Conservation (phyloP, 352 stramenopile species). For the Pythium coloratum region DNA sequence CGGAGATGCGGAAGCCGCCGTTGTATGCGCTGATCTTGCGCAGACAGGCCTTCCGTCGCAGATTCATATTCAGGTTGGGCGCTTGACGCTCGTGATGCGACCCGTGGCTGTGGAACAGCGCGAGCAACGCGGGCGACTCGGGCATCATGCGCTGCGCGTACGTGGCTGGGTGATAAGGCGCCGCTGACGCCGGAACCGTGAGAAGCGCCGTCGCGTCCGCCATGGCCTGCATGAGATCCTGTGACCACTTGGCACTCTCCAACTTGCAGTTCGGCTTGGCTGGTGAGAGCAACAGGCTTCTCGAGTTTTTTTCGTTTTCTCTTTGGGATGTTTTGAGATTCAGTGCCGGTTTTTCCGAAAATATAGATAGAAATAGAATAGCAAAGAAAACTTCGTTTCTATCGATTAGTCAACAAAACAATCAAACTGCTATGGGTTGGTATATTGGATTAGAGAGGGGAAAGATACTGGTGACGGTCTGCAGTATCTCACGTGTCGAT, state of each 20-base stretch:
- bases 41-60: conserved; percentile 32
- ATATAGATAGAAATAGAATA: conserved; percentile 9
- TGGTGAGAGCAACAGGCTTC: conserved; percentile 8
- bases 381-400: not conserved
- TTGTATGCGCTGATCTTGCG: conserved; percentile 56
- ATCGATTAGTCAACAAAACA: not conserved
- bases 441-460: conserved; percentile 8
- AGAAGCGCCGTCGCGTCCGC: conserved; percentile 13
- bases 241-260: not conserved
- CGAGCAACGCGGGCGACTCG: conserved; percentile 17
- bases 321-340: not conserved
- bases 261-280: not conserved
- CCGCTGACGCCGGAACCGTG: not conserved
- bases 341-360: conserved; percentile 4
- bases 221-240: conserved; percentile 13
- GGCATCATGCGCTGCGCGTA: conserved; percentile 24
- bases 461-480: conserved; percentile 27
- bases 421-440: conserved; percentile 14
- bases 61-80: conserved; percentile 1
- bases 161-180: not conserved
- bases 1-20: conserved; percentile 23
- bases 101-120: conserved; percentile 14
- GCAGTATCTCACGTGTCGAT: conserved; percentile 2
- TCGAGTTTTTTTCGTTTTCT: conserved; percentile 2
- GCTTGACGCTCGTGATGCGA: not conserved